Evolutionary conservation across 441 rosid species (phyloP).

Genomic region (Jatropha podagrica): DNA sequence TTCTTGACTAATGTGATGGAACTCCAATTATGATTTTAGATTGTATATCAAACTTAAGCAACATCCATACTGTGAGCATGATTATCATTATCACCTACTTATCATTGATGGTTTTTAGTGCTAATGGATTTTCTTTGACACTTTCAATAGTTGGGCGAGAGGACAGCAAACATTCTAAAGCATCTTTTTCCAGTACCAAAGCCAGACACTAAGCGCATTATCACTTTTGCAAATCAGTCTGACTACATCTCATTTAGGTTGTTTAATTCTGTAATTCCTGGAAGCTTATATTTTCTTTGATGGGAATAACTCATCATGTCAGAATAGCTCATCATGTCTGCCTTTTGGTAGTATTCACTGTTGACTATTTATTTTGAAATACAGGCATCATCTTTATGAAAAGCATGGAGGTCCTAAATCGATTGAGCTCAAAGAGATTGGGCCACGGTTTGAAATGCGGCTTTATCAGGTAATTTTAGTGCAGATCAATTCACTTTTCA

Average conservation of each 20-base stretch:
- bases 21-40: background rate
- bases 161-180: constrained; percentile 74
- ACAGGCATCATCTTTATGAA: constrained; percentile 85
- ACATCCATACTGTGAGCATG: background rate
- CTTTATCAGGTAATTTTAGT: constrained; percentile 66
- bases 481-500: background rate
- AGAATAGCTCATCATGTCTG: background rate
- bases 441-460: constrained; percentile 90
- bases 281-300: background rate
- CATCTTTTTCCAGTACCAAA: constrained; percentile 92
- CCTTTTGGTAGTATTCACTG: constrained; percentile 2
- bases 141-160: constrained; percentile 62
- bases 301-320: too few relatives aligned
- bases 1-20: background rate
- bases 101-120: background rate
- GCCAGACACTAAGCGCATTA: constrained; percentile 68
- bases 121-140: background rate
- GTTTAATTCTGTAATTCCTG: constrained; percentile 12
- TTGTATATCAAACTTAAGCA: background rate
- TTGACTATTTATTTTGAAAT: constrained; percentile 12
- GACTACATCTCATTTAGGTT: constrained; percentile 95
- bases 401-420: constrained; percentile 80
- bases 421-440: constrained; percentile 77
- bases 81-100: background rate
- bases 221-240: constrained; percentile 80